A percentile compares a stretch with the other conserved stretches of the same genome.
These are phyloP conservation scores for Esteya vermicola DNA, from an alignment of 2,329 filamentous ascomycete genomes.

Conservation along the genomic window DNA sequence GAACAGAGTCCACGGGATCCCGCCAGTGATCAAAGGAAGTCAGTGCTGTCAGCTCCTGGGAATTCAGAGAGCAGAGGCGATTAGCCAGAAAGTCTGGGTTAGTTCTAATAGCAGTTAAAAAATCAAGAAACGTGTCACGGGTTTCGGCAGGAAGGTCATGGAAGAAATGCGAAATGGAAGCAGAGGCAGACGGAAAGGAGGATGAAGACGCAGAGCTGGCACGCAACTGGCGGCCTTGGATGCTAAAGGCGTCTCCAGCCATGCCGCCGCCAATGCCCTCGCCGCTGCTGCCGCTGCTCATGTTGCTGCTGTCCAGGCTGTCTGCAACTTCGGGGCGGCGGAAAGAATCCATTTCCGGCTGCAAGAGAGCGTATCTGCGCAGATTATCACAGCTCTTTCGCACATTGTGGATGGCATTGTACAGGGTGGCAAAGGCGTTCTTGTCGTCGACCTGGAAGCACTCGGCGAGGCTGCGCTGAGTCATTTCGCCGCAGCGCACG, in stretches of 20 bases:
- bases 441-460: constrained; percentile 69
- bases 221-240: too few relatives aligned
- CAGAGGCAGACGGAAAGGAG: constrained; percentile 18
- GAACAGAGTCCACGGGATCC: constrained; percentile 71
- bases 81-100: constrained; percentile 81
- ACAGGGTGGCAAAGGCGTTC: constrained; percentile 58
- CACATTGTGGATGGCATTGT: constrained; percentile 67
- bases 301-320: constrained; percentile 25
- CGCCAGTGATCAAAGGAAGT: constrained; percentile 65
- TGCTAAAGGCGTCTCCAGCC: too few relatives aligned
- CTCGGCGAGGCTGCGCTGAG: constrained; percentile 63
- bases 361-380: constrained; percentile 54
- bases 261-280: too few relatives aligned
- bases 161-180: constrained; percentile 41
- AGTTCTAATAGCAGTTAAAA: constrained; percentile 68
- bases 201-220: too few relatives aligned
- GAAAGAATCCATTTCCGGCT: constrained; percentile 55
- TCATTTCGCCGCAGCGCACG: constrained; percentile 59
- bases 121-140: constrained; percentile 61
- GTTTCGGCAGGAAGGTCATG: constrained; percentile 64
- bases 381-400: constrained; percentile 63
- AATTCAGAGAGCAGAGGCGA: constrained; percentile 61
- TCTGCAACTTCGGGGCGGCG: constrained; percentile 36
- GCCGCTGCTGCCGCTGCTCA: not conserved
- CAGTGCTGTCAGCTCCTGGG: constrained; percentile 62